Evolutionary conservation across 1,284 basidiomycete genomes (phyloP).

Genomic region (Trametes polyzona): DNA sequence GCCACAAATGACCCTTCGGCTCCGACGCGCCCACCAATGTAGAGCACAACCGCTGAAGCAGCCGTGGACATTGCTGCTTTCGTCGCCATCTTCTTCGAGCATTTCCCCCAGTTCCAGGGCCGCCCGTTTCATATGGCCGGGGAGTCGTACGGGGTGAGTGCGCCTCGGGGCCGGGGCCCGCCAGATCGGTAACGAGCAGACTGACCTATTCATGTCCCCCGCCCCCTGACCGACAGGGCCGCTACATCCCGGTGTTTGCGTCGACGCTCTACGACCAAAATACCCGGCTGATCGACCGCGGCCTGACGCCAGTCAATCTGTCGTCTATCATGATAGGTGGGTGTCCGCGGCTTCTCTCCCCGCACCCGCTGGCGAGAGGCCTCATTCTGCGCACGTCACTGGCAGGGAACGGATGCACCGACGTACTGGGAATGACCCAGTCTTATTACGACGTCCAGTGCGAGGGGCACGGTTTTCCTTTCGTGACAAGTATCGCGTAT

Average conservation of each 20-base stretch:
- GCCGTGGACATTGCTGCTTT: slow-evolving; percentile 73
- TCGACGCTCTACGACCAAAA: slow-evolving; percentile 83
- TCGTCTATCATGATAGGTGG: slow-evolving; percentile 81
- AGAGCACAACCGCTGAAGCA: slow-evolving; percentile 68
- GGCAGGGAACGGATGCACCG: slow-evolving; percentile 51
- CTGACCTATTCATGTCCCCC: background rate
- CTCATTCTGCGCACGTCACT: background rate
- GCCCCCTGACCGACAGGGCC: slow-evolving; percentile 52
- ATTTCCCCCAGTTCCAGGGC: slow-evolving; percentile 68
- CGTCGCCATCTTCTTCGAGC: slow-evolving; percentile 73
- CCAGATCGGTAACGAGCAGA: background rate
- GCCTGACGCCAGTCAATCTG: slow-evolving; percentile 77
- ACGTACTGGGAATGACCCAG: slow-evolving; percentile 28
- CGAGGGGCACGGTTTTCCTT: slow-evolving; percentile 30
- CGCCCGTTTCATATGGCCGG: slow-evolving; percentile 74
- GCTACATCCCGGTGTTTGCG: slow-evolving; percentile 86
- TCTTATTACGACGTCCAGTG: slow-evolving; percentile 42
- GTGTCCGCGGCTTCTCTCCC: slow-evolving; percentile 1
- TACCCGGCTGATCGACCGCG: slow-evolving; percentile 55
- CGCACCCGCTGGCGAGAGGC: too few relatives aligned
- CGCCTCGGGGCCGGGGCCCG: too few relatives aligned
- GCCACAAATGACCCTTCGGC: background rate
- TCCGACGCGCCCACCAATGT: background rate
- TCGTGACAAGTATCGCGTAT: slow-evolving; percentile 26
- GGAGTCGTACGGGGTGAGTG: slow-evolving; percentile 66